Evolutionary conservation across 306 rosid genomes (phyloP), one percentile per base, ranked within the genome.

Genomic region (Cicer bijugum): DNA sequence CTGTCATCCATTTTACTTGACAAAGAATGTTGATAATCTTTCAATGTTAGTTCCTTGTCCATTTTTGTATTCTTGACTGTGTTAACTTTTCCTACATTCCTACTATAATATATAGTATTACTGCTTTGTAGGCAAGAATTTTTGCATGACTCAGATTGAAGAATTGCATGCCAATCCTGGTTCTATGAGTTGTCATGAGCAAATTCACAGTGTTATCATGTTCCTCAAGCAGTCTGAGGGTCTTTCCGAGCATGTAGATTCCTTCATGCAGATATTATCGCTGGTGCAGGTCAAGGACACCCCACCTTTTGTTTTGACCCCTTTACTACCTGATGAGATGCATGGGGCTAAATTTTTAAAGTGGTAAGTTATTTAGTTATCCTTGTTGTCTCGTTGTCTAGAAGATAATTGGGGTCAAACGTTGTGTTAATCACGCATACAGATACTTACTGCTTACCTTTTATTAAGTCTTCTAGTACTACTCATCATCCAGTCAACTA

Each of bases 241-340:
- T 78, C 91, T 90, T 52, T 87, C 99, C 72, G 86, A 87, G 89
- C 88, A 84, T 59, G 86, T 92, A 69, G 97, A 95, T 92, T 92
- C 97, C 80, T 95, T 95, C 77, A 90, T 92, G 97, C 99, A 92
- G 85, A 88, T 90, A 89, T 73, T 95, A 68, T 87, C 97, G 57
- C 75, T 95, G 48, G 83, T 95, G 83, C 90, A 90, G 83, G 77
- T 81, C 75, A 81, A 88, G 80, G 97, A 88, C 73, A 84, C 85
- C 1, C 82, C 82, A 12, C 66, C 87, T 17, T 89, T 84, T 69
- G 87, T 89, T 71, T 77, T 91, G 81, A 86, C 84, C 75, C 97
- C 99, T 5, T 56, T 90, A 80, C 90, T 95, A 60, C 86, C 96
- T 56, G 90, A 90, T 75, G 93, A 89, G 82, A 81, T 87, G 81